A percentile compares a stretch with the other conserved stretches of the same genome.
Evolutionary conservation across 2,329 filamentous ascomycete genomes (phyloP).

Genomic region (Leptographium flavum): DNA sequence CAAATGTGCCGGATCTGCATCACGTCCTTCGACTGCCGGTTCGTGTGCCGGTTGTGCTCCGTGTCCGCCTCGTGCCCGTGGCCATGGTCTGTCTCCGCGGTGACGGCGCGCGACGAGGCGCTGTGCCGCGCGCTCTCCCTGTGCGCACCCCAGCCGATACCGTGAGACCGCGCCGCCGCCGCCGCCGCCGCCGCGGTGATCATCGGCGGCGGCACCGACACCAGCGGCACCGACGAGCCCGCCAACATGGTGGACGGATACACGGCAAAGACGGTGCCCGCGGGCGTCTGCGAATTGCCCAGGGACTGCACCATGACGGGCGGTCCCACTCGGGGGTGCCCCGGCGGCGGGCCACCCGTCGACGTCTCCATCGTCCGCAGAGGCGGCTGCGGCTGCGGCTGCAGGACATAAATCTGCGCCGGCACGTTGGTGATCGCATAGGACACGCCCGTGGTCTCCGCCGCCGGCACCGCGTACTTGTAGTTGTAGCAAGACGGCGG

Average conservation of each 20-base stretch:
- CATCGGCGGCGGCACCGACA: background rate
- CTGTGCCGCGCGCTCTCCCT: no score
- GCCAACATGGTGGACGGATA: background rate
- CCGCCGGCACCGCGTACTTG: background rate
- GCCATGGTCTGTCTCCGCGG: no score
- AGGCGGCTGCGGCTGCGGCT: constrained; percentile 3
- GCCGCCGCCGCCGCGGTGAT: background rate
- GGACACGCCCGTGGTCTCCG: background rate
- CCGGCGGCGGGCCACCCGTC: background rate
- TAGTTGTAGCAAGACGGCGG: constrained; percentile 2
- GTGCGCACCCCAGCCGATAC: no score
- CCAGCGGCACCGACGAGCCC: background rate
- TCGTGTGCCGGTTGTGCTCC: background rate
- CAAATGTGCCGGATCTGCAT: constrained; percentile 23
- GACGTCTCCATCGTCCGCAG: background rate
- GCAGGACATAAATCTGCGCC: constrained; percentile 6
- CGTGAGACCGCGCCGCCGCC: background rate
- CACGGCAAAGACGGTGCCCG: background rate
- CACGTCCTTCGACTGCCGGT: background rate
- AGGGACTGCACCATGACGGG: background rate
- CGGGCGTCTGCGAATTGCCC: background rate
- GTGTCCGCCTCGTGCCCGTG: no score
- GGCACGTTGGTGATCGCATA: constrained; percentile 9
- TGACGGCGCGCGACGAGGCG: no score
- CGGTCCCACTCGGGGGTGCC: no score